A percentile compares a stretch with the other conserved stretches of the same genome.
Conservation (phyloP, 768 basidiomycete species). For the Pleurotus cornucopiae region DNA sequence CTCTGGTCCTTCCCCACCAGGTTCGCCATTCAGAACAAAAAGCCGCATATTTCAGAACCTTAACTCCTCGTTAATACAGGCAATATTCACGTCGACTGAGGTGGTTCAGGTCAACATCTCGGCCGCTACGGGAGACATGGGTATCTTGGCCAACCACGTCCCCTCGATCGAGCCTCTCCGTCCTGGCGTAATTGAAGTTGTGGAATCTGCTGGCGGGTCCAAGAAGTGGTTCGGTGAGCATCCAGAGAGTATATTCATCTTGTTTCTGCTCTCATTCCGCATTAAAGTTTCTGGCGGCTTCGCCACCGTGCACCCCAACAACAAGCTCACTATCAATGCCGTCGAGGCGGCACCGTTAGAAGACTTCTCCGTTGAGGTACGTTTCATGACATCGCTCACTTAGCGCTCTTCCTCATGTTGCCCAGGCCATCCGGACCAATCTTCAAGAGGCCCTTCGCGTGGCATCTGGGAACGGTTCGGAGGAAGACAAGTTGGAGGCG, state of each 20-base stretch:
- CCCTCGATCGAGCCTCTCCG: constrained; percentile 94
- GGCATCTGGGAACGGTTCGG: constrained; percentile 77
- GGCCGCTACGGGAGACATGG: constrained; percentile 96
- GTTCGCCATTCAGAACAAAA: constrained; percentile 39
- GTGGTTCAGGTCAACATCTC: constrained; percentile 95
- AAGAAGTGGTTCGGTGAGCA: constrained; percentile 97
- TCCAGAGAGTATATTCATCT: background rate
- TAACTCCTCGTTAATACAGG: constrained; percentile 38
- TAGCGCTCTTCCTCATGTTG: constrained; percentile 2
- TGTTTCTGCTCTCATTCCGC: background rate
- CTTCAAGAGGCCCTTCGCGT: constrained; percentile 86
- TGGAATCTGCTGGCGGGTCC: constrained; percentile 69
- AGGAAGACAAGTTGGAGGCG: constrained; percentile 92
- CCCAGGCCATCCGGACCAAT: constrained; percentile 83
- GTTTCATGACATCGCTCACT: constrained; percentile 16
- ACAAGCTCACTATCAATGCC: constrained; percentile 93
- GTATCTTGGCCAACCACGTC: constrained; percentile 98
- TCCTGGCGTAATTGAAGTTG: constrained; percentile 91
- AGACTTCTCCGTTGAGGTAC: constrained; percentile 85
- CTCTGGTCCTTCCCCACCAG: constrained; percentile 93
- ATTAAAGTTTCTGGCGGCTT: constrained; percentile 88
- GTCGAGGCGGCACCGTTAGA: constrained; percentile 94
- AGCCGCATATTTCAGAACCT: background rate
- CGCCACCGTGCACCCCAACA: constrained; percentile 96
- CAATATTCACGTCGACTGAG: constrained; percentile 86